Conservation (phyloP, 2,329 filamentous ascomycete genomes). For the Ceratocystis destructans region DNA sequence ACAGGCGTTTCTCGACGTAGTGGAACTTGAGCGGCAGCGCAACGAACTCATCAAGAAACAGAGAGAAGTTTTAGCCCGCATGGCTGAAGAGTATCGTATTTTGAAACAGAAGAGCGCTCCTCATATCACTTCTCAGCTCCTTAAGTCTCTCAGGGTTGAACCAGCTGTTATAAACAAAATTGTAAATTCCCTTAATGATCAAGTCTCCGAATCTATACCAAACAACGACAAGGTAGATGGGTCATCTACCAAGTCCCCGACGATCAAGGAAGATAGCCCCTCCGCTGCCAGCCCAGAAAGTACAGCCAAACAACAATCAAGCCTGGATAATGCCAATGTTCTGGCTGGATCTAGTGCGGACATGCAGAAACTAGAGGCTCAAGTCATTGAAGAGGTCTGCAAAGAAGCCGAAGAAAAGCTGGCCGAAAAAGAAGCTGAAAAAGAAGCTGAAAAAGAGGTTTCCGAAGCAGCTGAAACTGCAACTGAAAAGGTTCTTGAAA, state of each 20-base stretch:
- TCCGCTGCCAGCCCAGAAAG: neutral
- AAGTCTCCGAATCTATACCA: neutral
- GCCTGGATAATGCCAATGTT: no score
- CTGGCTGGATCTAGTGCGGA: no score
- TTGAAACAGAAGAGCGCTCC: neutral
- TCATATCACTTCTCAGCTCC: neutral
- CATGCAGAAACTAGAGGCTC: no score
- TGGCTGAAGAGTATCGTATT: constrained; percentile 1
- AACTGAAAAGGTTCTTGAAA: neutral
- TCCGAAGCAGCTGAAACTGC: neutral
- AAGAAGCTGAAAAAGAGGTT: neutral
- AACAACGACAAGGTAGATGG: neutral
- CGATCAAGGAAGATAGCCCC: neutral
- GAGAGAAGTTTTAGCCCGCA: neutral
- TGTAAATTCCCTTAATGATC: neutral
- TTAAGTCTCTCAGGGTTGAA: neutral
- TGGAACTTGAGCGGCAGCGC: constrained; percentile 4
- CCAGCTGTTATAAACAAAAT: neutral
- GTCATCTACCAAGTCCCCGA: neutral
- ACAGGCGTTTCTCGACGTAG: constrained; percentile 5
- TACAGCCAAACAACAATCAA: neutral
- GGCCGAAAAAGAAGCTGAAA: neutral
- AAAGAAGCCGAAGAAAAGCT: no score
- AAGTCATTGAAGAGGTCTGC: no score
- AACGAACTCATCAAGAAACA: constrained; percentile 10